Conservation (phyloP, 164 flowering plant genomes). For the Nymphaea thermarum region DNA sequence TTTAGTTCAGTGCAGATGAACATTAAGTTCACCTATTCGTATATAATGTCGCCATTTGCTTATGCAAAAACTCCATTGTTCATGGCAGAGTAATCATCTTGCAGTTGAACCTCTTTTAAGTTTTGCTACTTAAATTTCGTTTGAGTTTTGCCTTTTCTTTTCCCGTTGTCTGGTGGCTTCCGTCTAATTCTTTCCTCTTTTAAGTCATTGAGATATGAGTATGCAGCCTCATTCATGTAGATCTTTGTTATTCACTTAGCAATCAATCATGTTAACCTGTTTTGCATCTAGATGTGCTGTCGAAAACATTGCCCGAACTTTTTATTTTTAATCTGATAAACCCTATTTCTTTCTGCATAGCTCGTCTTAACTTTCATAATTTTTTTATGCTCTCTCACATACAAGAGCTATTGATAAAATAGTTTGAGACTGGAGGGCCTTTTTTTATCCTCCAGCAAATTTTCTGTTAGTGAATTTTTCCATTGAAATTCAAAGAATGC, state of each 20-base stretch:
- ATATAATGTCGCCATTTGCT: neutral
- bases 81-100: neutral
- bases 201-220: neutral
- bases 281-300: no score
- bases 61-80: neutral
- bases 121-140: neutral
- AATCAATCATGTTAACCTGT: no score
- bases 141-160: neutral
- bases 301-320: neutral
- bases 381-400: no score
- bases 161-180: neutral
- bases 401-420: no score
- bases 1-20: constrained; percentile 16
- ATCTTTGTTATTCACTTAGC: no score
- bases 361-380: no score
- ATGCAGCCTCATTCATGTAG: neutral
- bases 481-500: no score
- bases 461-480: neutral
- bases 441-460: neutral
- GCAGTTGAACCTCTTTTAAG: neutral
- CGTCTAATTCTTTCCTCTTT: neutral
- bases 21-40: neutral
- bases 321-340: no score
- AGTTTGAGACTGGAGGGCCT: neutral
- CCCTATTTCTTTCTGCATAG: no score